Evolutionary conservation across 331 rosid genomes (phyloP).

Genomic region (Pyracantha coccinea): DNA sequence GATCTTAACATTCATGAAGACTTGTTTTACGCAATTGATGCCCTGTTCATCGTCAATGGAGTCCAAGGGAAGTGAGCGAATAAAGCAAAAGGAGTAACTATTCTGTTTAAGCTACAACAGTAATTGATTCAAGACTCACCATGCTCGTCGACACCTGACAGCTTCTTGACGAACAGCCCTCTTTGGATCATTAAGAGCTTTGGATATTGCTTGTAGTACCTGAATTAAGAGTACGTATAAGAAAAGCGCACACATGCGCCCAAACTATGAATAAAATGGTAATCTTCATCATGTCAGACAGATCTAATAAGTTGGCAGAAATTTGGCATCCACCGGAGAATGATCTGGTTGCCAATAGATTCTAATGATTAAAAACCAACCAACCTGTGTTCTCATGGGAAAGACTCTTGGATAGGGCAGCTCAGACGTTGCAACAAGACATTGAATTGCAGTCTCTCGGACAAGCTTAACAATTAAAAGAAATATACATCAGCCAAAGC

Average conservation of each 20-base stretch:
- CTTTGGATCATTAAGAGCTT: constrained; percentile 66
- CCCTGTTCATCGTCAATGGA: constrained; percentile 33
- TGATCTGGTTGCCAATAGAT: not conserved
- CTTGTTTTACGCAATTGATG: not conserved
- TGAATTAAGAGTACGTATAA: constrained; percentile 1
- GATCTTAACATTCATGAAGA: too few species aligned
- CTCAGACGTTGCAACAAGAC: constrained; percentile 74
- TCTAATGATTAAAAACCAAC: constrained; percentile 18
- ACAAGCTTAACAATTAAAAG: constrained; percentile 56
- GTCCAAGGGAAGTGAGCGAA: not conserved
- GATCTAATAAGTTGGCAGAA: not conserved
- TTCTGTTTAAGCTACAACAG: not conserved
- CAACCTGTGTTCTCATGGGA: constrained; percentile 82
- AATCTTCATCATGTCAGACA: not conserved
- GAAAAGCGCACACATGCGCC: not conserved
- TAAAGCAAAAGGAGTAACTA: not conserved
- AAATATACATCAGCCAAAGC: not conserved
- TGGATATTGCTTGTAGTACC: constrained; percentile 55
- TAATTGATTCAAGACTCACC: constrained; percentile 33
- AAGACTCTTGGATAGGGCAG: constrained; percentile 72
- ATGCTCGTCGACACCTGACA: constrained; percentile 77
- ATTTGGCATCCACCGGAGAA: not conserved
- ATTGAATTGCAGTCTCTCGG: constrained; percentile 84
- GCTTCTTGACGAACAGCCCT: constrained; percentile 89
- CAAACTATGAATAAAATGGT: not conserved